Evolutionary conservation across 2,329 filamentous ascomycete species (phyloP), one percentile per base, ranked within the genome.

Genomic region (Davidsoniella australis): DNA sequence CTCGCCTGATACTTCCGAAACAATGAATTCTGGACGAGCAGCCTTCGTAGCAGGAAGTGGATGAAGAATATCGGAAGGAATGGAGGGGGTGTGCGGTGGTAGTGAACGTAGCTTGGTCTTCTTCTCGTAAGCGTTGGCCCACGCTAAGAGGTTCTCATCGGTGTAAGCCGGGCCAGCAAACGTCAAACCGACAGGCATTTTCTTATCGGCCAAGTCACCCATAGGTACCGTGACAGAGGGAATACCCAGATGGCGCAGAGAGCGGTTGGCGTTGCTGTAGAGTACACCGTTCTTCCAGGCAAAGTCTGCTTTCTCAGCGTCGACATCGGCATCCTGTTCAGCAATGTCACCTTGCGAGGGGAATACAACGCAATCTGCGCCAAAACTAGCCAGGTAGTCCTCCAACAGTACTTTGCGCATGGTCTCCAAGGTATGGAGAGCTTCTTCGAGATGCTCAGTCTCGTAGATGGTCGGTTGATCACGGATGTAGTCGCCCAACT

Each of bases 191-290:
- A 75, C 63, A 0, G 73, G 72, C 67, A 76, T 73, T 1, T 57
- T 54, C 43, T 62, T 69, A 7, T 66, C 61, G 1, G 54, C 56
- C 61, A 74, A 64, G 1, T 64, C 50, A 0, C 72, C 72, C 72
- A 76, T 76, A 0, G 71, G 66, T 0, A 75, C 69, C 0, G 65
- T 70, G 2, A 76, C 64, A 0, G 68, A 72, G 0, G 73, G 73
- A 0, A 76, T 64, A 0, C 73, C 73, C 2, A 75, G 60, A 48
- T 76, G 72, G 9, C 72, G 62, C 1, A 77, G 60, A 0, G 68
- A 68, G 1, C 70, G 61, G 47, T 74, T 74, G 1, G 72, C 72
- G 49, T 75, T 72, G 0, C 65, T 68, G 51, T 75, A 76, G 39
- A 66, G 67, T 4, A 75, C 66, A 0, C 73, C 73, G 44, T 75